Evolutionary conservation across 1,284 basidiomycete genomes (phyloP).

Genomic region (Quambalaria eucalypti): DNA sequence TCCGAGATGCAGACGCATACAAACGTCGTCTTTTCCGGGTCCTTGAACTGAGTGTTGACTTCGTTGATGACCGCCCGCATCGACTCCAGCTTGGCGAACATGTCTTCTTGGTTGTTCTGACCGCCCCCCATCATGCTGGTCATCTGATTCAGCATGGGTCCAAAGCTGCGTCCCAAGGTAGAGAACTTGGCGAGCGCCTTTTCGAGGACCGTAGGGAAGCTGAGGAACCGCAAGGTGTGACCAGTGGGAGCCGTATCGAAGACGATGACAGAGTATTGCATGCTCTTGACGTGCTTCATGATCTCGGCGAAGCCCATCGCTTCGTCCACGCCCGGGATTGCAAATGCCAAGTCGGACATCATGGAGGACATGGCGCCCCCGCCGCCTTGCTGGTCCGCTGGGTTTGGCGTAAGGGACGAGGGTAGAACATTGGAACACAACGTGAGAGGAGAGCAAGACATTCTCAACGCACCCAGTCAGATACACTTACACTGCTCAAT

Average conservation of each 20-base stretch:
- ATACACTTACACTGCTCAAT: slow-evolving; percentile 82
- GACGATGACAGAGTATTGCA: slow-evolving; percentile 98
- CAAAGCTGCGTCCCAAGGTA: slow-evolving; percentile 80
- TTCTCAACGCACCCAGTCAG: background rate
- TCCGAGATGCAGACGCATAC: slow-evolving; percentile 98
- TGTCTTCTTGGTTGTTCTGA: slow-evolving; percentile 57
- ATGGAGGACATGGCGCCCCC: slow-evolving; percentile 90
- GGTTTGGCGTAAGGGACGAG: too few relatives aligned
- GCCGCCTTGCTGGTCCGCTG: slow-evolving; percentile 72
- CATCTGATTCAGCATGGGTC: slow-evolving; percentile 96
- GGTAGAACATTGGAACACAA: slow-evolving; percentile 5
- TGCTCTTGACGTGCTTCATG: slow-evolving; percentile 99
- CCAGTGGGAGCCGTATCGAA: slow-evolving; percentile 98
- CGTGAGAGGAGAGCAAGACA: background rate
- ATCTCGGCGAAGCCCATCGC: slow-evolving; percentile 99
- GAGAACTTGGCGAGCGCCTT: slow-evolving; percentile 94
- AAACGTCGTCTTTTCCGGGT: slow-evolving; percentile 70
- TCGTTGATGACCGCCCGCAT: slow-evolving; percentile 97
- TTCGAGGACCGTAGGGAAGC: slow-evolving; percentile 93
- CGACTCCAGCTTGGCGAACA: slow-evolving; percentile 94
- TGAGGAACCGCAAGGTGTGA: slow-evolving; percentile 93
- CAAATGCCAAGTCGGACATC: slow-evolving; percentile 62
- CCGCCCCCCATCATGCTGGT: slow-evolving; percentile 81
- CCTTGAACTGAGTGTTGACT: slow-evolving; percentile 98
- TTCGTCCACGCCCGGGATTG: slow-evolving; percentile 97